These are phyloP conservation scores for Rhodotorula taiwanensis DNA, from an alignment of 768 basidiomycete species.

Conservation along the genomic window DNA sequence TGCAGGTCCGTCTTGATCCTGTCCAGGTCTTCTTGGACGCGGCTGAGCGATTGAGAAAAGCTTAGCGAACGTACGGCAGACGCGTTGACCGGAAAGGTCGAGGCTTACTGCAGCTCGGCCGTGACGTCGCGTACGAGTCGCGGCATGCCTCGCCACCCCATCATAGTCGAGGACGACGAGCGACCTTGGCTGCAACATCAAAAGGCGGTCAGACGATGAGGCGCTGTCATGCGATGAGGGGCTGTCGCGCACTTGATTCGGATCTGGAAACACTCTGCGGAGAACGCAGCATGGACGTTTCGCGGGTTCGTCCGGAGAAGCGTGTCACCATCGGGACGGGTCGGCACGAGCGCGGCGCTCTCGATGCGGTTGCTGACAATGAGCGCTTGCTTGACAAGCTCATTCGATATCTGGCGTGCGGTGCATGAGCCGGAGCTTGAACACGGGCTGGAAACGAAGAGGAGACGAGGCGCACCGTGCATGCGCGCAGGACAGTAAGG, in stretches of 20 bases:
- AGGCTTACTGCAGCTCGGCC: slow-evolving; percentile 2
- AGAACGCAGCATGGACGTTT: slow-evolving; percentile 26
- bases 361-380: slow-evolving; percentile 73
- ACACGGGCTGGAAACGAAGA: not conserved
- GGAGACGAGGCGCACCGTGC: slow-evolving; percentile 55
- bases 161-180: slow-evolving; percentile 16
- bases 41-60: not conserved
- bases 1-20: not conserved
- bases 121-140: slow-evolving; percentile 35
- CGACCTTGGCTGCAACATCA: slow-evolving; percentile 8
- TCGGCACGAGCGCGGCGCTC: slow-evolving; percentile 57
- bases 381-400: slow-evolving; percentile 68
- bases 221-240: no score
- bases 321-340: slow-evolving; percentile 60
- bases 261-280: slow-evolving; percentile 31
- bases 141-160: slow-evolving; percentile 25
- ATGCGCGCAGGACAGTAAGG: slow-evolving; percentile 70
- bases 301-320: slow-evolving; percentile 39
- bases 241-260: slow-evolving; percentile 16
- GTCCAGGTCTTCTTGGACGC: not conserved
- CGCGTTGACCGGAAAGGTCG: not conserved
- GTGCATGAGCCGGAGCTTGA: no score
- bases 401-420: slow-evolving; percentile 57
- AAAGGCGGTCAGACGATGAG: no score
- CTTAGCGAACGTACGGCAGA: no score